A percentile compares a stretch with the other conserved stretches of the same genome.
These are phyloP conservation scores for Wilcoxina mikolae DNA, from an alignment of 495 filamentous ascomycete species.

Conservation along the genomic window DNA sequence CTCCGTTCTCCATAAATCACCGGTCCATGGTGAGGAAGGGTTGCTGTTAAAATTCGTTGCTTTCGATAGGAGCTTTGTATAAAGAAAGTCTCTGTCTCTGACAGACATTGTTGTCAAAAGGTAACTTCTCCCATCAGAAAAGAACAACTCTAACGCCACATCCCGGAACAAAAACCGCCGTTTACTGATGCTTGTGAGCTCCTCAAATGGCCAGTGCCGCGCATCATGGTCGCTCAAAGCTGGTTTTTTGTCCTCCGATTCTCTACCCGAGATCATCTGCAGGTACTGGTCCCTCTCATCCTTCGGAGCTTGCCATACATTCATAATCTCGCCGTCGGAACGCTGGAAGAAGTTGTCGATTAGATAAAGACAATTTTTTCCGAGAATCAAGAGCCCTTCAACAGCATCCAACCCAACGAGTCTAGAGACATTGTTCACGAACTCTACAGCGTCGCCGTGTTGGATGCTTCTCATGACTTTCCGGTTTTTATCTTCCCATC, in stretches of 20 bases:
- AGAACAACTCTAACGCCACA: constrained; percentile 90
- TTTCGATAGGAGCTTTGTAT: constrained; percentile 53
- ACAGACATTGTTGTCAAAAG: constrained; percentile 68
- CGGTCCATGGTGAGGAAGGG: constrained; percentile 35
- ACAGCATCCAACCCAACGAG: constrained; percentile 83
- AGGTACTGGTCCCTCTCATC: constrained; percentile 93
- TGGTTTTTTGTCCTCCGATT: constrained; percentile 44
- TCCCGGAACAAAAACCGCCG: constrained; percentile 88
- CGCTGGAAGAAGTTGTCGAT: constrained; percentile 91
- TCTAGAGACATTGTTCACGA: constrained; percentile 85
- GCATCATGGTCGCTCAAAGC: constrained; percentile 54
- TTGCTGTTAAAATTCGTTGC: constrained; percentile 59
- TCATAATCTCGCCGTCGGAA: constrained; percentile 86
- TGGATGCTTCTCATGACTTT: constrained; percentile 93
- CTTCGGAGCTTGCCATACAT: constrained; percentile 79
- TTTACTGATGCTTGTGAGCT: constrained; percentile 93
- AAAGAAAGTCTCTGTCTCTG: constrained; percentile 59
- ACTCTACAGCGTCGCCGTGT: constrained; percentile 80
- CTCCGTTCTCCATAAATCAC: constrained; percentile 77
- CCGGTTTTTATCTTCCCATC: constrained; percentile 89
- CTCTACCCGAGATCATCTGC: constrained; percentile 73
- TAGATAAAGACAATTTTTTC: constrained; percentile 85
- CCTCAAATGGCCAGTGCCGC: constrained; percentile 83
- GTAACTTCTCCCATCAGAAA: constrained; percentile 90
- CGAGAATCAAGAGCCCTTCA: constrained; percentile 81